These are phyloP conservation scores for Lepidium didymum DNA, from an alignment of 345 rosid genomes.

Conservation along the genomic window DNA sequence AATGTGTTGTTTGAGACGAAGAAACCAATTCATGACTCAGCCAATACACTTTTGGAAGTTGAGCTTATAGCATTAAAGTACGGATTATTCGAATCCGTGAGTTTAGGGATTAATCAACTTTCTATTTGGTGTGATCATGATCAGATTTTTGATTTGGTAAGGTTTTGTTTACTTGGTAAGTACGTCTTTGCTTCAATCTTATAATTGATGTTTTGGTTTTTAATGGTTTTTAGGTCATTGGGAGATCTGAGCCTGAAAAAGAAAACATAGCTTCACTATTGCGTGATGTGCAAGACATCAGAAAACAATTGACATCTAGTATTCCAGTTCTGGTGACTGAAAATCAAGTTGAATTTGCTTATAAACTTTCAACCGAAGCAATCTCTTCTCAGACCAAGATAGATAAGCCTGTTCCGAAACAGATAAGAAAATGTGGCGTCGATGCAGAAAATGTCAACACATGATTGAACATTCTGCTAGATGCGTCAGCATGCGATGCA, in stretches of 20 bases:
- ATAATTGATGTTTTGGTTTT: background rate
- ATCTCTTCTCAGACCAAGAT: background rate
- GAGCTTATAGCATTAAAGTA: background rate
- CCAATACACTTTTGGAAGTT: too few species aligned
- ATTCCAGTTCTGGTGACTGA: background rate
- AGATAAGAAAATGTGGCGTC: background rate
- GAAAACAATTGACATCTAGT: background rate
- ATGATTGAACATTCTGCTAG: background rate
- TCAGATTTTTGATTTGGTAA: background rate
- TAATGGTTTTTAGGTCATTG: background rate
- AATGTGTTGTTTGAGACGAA: too few species aligned
- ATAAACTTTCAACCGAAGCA: background rate
- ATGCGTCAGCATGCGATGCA: background rate
- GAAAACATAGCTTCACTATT: background rate
- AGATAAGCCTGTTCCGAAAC: background rate
- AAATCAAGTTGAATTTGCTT: background rate
- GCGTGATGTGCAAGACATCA: background rate
- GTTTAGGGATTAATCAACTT: background rate
- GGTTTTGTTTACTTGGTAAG: background rate
- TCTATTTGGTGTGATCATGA: background rate
- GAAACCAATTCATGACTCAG: too few species aligned
- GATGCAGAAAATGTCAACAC: background rate
- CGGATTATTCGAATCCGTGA: background rate
- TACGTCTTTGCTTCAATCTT: background rate
- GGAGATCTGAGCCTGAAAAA: background rate